phyloP scores from a whole-genome alignment of 768 basidiomycete genomes.

The Phanerochaete carnosa region DNA sequence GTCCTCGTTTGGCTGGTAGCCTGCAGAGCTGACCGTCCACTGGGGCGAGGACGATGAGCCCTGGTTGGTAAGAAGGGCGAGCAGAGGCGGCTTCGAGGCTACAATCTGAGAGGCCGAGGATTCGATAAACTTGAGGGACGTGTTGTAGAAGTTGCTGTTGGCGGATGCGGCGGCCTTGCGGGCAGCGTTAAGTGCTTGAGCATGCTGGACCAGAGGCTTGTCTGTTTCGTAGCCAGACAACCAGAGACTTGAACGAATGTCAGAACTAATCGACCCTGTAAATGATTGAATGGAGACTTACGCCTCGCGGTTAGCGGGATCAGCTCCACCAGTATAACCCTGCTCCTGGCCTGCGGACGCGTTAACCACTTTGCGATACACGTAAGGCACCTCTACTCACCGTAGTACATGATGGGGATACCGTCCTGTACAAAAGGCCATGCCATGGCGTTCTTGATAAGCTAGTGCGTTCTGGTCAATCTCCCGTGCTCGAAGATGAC shows the following conservation, averaged over 20 bases:
- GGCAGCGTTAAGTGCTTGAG: slow-evolving; percentile 47
- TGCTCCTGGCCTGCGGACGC: slow-evolving; percentile 57
- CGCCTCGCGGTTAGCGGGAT: slow-evolving; percentile 52
- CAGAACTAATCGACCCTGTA: background rate
- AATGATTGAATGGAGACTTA: slow-evolving; percentile 17
- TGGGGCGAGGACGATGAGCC: slow-evolving; percentile 36
- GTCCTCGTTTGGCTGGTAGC: slow-evolving; percentile 37
- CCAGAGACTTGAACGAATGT: slow-evolving; percentile 48
- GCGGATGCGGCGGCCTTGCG: slow-evolving; percentile 45
- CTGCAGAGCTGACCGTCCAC: slow-evolving; percentile 43
- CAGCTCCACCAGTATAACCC: slow-evolving; percentile 40
- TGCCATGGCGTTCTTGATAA: slow-evolving; percentile 44
- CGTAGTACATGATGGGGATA: slow-evolving; percentile 50
- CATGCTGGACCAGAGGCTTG: slow-evolving; percentile 45
- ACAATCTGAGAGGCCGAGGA: slow-evolving; percentile 39
- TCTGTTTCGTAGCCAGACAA: slow-evolving; percentile 49
- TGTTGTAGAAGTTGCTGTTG: slow-evolving; percentile 40
- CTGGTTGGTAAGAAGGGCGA: slow-evolving; percentile 53
- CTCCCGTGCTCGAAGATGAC: background rate
- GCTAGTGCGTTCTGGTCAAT: slow-evolving; percentile 20
- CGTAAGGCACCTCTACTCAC: slow-evolving; percentile 24
- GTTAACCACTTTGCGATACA: slow-evolving; percentile 11
- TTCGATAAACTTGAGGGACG: slow-evolving; percentile 44
- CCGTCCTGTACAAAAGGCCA: slow-evolving; percentile 51
- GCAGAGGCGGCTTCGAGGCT: slow-evolving; percentile 53